These are phyloP conservation scores for Magnusiomyces sp. DNA, from an alignment of 1,139 yeast species.

Conservation along the genomic window DNA sequence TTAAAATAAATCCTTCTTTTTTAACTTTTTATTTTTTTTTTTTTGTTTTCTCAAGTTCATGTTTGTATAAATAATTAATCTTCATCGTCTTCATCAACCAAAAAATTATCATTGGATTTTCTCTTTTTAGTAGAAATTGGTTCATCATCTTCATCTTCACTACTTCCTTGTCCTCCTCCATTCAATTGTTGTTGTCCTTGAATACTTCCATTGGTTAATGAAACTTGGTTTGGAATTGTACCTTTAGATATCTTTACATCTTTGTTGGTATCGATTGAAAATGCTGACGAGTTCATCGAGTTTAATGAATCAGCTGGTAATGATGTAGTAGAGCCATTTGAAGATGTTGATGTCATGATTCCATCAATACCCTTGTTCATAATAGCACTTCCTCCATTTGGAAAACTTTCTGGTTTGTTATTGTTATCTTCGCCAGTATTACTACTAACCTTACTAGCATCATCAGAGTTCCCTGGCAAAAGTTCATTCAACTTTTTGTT, in stretches of 20 bases:
- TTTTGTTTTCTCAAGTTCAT: neutral
- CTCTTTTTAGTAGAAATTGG: neutral
- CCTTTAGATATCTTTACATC: neutral
- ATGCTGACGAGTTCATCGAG: neutral
- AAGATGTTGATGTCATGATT: neutral
- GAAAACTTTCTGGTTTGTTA: neutral
- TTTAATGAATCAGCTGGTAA: neutral
- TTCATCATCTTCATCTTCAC: neutral
- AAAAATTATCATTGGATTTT: neutral
- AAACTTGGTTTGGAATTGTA: neutral
- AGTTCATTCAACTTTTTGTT: constrained; percentile 15
- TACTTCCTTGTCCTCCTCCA: neutral
- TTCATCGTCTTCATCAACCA: neutral
- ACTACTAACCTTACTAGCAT: too few species aligned
- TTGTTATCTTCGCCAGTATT: neutral
- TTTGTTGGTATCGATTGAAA: neutral
- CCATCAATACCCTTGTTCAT: neutral
- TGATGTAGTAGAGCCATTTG: neutral
- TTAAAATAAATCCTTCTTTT: neutral
- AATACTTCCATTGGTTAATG: neutral
- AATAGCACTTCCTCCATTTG: neutral
- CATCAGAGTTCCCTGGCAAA: constrained; percentile 7
- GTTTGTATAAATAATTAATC: neutral
- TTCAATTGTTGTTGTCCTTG: neutral
- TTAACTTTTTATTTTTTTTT: neutral